Evolutionary conservation across 306 rosid species (phyloP).

Genomic region (Corylus avellana): DNA sequence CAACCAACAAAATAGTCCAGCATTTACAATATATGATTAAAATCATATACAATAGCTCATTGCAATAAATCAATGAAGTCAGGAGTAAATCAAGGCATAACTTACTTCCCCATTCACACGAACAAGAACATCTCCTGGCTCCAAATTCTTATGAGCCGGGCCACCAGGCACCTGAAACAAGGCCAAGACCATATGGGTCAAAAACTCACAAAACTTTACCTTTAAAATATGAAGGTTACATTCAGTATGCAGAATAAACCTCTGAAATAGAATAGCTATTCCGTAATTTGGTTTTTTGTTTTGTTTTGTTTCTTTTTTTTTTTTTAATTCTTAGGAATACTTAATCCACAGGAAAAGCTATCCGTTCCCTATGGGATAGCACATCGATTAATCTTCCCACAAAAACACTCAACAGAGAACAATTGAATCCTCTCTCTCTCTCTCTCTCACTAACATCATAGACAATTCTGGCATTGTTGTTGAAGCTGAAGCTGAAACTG

Average conservation of each 20-base stretch:
- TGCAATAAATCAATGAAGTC: background rate
- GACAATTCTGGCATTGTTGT: slow-evolving; percentile 42
- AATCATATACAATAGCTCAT: background rate
- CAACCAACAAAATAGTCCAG: background rate
- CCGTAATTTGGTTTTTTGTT: too few species aligned
- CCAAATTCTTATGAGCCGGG: slow-evolving; percentile 79
- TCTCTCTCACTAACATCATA: slow-evolving; percentile 37
- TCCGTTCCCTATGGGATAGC: too few species aligned
- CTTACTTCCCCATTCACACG: slow-evolving; percentile 93
- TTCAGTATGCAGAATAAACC: too few species aligned
- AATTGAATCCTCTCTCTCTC: too few species aligned
- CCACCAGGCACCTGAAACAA: slow-evolving; percentile 93
- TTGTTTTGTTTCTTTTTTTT: too few species aligned
- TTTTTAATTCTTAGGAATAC: too few species aligned
- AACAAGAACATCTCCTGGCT: slow-evolving; percentile 96
- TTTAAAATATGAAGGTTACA: background rate
- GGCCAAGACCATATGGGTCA: slow-evolving; percentile 27
- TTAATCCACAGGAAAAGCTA: too few species aligned
- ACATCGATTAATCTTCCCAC: too few species aligned
- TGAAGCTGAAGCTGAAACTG: slow-evolving; percentile 54
- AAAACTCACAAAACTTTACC: background rate
- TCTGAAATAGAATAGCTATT: too few species aligned
- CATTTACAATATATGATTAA: background rate
- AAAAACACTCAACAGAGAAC: too few species aligned
- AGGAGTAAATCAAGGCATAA: slow-evolving; percentile 15